phyloP scores from a whole-genome alignment of 2,329 filamentous ascomycete species.

The Penicillium sp. region DNA sequence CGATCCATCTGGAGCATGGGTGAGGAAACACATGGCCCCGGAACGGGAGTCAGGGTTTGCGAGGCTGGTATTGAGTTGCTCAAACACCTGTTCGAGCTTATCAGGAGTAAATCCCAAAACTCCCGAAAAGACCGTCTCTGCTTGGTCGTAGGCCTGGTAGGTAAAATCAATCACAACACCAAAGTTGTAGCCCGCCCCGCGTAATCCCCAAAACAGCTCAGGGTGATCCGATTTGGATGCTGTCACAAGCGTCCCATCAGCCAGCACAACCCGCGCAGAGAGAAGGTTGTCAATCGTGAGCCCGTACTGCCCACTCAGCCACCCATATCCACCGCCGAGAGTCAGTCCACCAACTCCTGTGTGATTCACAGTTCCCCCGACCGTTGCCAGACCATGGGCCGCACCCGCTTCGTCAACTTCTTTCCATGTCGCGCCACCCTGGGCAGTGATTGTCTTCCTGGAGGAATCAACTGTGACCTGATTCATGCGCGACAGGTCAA shows the following conservation, averaged over 20 bases:
- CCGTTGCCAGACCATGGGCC: constrained; percentile 56
- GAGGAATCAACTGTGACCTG: constrained; percentile 50
- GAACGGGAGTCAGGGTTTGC: constrained; percentile 61
- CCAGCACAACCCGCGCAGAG: constrained; percentile 41
- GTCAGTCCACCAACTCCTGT: constrained; percentile 62
- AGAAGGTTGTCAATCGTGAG: constrained; percentile 54
- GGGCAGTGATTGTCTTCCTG: constrained; percentile 48
- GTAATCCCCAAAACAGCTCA: constrained; percentile 52
- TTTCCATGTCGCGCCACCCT: constrained; percentile 57
- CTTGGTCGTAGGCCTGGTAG: constrained; percentile 36
- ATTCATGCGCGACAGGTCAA: constrained; percentile 57
- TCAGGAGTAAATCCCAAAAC: constrained; percentile 27
- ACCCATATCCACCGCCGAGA: constrained; percentile 60
- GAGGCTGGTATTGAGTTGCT: constrained; percentile 45
- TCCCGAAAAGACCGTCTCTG: constrained; percentile 34
- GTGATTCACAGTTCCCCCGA: constrained; percentile 63
- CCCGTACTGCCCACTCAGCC: constrained; percentile 56
- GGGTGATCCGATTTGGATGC: constrained; percentile 46
- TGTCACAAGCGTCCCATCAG: constrained; percentile 39
- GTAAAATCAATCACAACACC: constrained; percentile 49
- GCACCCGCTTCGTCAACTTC: constrained; percentile 57
- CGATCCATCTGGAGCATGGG: constrained; percentile 31
- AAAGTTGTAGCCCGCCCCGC: constrained; percentile 49
- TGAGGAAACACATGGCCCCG: constrained; percentile 29
- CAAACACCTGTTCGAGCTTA: constrained; percentile 25